Conservation (phyloP, 352 stramenopile species). For the Pythium periplocum region DNA sequence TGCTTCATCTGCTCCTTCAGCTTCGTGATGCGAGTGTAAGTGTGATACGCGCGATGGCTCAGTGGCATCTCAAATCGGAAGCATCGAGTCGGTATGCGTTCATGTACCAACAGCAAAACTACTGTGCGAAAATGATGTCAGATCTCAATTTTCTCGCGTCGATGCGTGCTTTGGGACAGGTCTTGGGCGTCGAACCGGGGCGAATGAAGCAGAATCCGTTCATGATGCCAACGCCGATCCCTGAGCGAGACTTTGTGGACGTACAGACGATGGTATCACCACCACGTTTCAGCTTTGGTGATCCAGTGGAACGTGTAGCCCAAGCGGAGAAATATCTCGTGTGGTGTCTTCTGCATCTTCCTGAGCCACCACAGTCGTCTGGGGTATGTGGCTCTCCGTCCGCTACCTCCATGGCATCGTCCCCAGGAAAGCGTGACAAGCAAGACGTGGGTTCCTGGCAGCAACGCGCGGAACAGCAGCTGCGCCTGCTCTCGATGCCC, state of each 20-base stretch:
- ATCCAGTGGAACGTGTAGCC: conserved; percentile 35
- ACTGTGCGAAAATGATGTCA: conserved; percentile 63
- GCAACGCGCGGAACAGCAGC: conserved; percentile 56
- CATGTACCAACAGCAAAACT: conserved; percentile 53
- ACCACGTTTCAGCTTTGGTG: conserved; percentile 14
- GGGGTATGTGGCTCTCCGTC: too few species aligned
- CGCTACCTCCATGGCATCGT: background rate
- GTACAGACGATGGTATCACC: conserved; percentile 16
- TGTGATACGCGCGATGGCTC: conserved; percentile 43
- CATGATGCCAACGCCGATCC: conserved; percentile 74
- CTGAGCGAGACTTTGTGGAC: conserved; percentile 44
- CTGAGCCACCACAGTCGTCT: conserved; percentile 2
- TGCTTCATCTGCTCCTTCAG: conserved; percentile 63
- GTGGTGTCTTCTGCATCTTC: conserved; percentile 50
- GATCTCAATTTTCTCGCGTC: conserved; percentile 75
- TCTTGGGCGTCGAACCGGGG: conserved; percentile 48
- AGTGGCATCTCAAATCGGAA: conserved; percentile 41
- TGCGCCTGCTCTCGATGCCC: conserved; percentile 63
- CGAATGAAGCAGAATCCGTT: conserved; percentile 79
- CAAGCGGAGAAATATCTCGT: conserved; percentile 63
- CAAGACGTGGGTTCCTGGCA: conserved; percentile 34
- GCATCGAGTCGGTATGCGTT: conserved; percentile 25
- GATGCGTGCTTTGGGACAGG: conserved; percentile 34
- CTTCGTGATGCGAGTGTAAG: conserved; percentile 51
- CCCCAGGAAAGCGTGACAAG: conserved; percentile 10